Evolutionary conservation across 345 rosid species (phyloP).

Genomic region (Rubroshorea leprosula): DNA sequence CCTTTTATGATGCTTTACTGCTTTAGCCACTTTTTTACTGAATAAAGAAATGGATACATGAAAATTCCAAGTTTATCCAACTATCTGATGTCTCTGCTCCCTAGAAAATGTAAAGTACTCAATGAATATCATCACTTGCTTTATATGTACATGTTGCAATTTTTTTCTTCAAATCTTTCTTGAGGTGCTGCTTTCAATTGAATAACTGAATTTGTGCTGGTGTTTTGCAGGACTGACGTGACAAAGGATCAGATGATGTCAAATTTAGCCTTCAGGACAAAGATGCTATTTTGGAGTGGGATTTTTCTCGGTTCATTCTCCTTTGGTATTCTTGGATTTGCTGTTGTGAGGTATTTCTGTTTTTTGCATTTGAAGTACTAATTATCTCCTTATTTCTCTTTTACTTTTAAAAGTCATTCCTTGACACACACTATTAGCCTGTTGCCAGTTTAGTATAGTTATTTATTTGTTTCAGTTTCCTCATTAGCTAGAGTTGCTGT

Average conservation of each 20-base stretch:
- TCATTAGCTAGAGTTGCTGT: too few species aligned
- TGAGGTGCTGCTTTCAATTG: neutral
- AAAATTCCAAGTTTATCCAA: too few species aligned
- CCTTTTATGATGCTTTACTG: too few species aligned
- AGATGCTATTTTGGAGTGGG: conserved; percentile 57
- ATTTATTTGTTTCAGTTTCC: too few species aligned
- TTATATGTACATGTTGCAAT: too few species aligned
- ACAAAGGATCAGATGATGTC: conserved; percentile 71
- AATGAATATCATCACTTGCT: too few species aligned
- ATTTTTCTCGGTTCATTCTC: conserved; percentile 61
- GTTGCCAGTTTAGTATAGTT: neutral
- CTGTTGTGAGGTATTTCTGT: conserved; percentile 50
- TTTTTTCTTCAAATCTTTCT: neutral
- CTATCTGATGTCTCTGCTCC: too few species aligned
- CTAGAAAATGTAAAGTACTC: too few species aligned
- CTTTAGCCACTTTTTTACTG: too few species aligned
- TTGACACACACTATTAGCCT: neutral
- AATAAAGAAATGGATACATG: too few species aligned
- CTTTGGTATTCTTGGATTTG: conserved; percentile 67
- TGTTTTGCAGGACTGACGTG: conserved; percentile 61
- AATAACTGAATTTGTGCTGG: conserved; percentile 6
- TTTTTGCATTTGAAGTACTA: conserved; percentile 2
- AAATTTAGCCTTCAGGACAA: conserved; percentile 56
- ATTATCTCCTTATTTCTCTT: neutral
- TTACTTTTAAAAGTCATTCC: neutral